Evolutionary conservation across 2,329 filamentous ascomycete genomes (phyloP).

Genomic region (Plectosphaerella plurivora): DNA sequence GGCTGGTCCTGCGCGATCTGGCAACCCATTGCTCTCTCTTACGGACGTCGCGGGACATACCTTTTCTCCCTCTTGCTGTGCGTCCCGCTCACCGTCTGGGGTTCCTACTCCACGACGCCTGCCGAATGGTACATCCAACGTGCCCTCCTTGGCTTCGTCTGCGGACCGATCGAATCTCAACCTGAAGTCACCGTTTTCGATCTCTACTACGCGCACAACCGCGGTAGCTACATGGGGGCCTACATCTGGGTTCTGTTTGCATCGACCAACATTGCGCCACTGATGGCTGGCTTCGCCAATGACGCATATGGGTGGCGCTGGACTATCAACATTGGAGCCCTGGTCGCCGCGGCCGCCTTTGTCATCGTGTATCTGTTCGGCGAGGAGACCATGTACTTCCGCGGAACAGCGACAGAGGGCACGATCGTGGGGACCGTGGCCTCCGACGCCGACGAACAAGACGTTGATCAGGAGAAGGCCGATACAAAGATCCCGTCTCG

Average conservation of each 20-base stretch:
- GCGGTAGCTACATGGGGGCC: conserved; percentile 33
- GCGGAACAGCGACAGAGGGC: conserved; percentile 13
- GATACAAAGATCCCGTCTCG: neutral
- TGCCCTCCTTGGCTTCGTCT: conserved; percentile 21
- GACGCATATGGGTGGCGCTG: conserved; percentile 44
- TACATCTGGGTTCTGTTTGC: conserved; percentile 39
- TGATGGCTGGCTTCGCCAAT: conserved; percentile 45
- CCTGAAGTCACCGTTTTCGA: conserved; percentile 25
- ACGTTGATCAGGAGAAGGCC: neutral
- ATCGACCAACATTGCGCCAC: conserved; percentile 39
- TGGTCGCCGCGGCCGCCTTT: conserved; percentile 21
- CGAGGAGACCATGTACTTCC: conserved; percentile 47
- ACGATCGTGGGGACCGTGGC: neutral
- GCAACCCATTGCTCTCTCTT: conserved; percentile 47
- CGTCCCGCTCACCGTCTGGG: conserved; percentile 26
- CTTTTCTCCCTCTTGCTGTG: conserved; percentile 15
- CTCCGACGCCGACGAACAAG: neutral
- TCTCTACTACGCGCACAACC: conserved; percentile 38
- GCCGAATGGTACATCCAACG: conserved; percentile 21
- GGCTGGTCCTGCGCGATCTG: conserved; percentile 46
- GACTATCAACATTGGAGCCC: conserved; percentile 21
- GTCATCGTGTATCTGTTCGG: conserved; percentile 43
- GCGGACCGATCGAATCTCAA: conserved; percentile 21
- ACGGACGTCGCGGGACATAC: conserved; percentile 45
- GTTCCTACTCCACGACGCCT: conserved; percentile 15